These are phyloP conservation scores for Puccinellia tenuiflora DNA, from an alignment of 176 grass and related monocot species.

Conservation along the genomic window DNA sequence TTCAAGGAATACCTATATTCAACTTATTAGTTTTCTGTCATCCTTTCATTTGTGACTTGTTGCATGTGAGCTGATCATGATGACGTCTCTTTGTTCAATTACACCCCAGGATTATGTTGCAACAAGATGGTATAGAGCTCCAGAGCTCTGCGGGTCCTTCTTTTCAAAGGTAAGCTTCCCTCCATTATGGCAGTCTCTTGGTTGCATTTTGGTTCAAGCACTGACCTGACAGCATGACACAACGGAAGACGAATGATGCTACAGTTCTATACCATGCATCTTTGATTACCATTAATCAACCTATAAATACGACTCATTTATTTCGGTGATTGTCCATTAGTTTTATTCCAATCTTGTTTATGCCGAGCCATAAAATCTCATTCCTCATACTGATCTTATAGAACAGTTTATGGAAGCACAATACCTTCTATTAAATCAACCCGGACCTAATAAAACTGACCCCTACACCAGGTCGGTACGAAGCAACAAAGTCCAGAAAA, in stretches of 20 bases:
- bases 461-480: too few species aligned
- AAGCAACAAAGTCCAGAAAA: too few species aligned
- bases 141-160: constrained; percentile 96
- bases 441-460: too few species aligned
- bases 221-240: neutral
- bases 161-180: constrained; percentile 72
- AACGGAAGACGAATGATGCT: neutral
- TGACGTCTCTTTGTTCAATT: constrained; percentile 25
- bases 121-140: constrained; percentile 99
- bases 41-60: constrained; percentile 6
- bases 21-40: neutral
- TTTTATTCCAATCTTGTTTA: neutral
- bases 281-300: constrained; percentile 1
- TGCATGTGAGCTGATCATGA: neutral
- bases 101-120: constrained; percentile 92
- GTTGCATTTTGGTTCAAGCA: constrained; percentile 9
- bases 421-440: neutral
- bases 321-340: neutral
- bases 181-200: neutral
- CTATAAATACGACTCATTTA: neutral
- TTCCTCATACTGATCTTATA: neutral
- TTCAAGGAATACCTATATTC: constrained; percentile 6
- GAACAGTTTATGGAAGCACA: neutral
- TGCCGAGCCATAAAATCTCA: neutral
- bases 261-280: neutral